A percentile compares a stretch with the other conserved stretches of the same genome.
phyloP scores from a whole-genome alignment of 108 stramenopile genomes.

The Cyclotella kingstonii region DNA sequence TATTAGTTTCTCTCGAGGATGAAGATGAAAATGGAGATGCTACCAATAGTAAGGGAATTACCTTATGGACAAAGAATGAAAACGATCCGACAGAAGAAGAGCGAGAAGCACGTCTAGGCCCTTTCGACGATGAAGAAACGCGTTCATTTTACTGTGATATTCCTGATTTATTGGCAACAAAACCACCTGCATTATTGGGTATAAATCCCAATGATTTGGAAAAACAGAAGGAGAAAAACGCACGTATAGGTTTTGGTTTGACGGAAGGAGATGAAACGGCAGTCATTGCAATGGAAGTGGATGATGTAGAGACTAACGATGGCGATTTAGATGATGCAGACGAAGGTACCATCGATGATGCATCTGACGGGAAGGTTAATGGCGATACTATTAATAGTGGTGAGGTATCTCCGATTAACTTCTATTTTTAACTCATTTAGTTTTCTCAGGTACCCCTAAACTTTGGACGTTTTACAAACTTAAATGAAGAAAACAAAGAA shows the following conservation, averaged over 20 bases:
- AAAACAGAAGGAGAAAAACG: conserved; percentile 63
- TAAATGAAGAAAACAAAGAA: conserved; percentile 77
- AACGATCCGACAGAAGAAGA: conserved; percentile 53
- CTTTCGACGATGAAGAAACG: conserved; percentile 92
- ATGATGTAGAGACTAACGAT: conserved; percentile 34
- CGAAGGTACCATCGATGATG: conserved; percentile 51
- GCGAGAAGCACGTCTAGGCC: conserved; percentile 62
- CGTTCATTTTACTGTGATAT: conserved; percentile 92
- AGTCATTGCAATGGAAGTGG: conserved; percentile 22
- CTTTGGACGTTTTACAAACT: too few species aligned
- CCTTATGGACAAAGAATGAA: conserved; percentile 76
- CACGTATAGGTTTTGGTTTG: conserved; percentile 56
- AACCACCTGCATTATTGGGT: conserved; percentile 88
- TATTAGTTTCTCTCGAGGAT: conserved; percentile 66
- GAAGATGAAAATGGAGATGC: conserved; percentile 45
- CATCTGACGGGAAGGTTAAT: conserved; percentile 27
- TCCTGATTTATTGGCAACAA: conserved; percentile 87
- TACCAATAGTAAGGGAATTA: conserved; percentile 58
- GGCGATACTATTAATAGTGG: conserved; percentile 31
- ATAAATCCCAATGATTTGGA: conserved; percentile 73
- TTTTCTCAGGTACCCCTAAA: too few species aligned
- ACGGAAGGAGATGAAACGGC: conserved; percentile 30
- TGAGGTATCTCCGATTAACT: background rate
- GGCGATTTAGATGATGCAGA: conserved; percentile 42
- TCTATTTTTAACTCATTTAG: background rate